A percentile compares a stretch with the other conserved stretches of the same genome.
phyloP scores from a whole-genome alignment of 495 filamentous ascomycete genomes.

The Talaromyces wortmannii region DNA sequence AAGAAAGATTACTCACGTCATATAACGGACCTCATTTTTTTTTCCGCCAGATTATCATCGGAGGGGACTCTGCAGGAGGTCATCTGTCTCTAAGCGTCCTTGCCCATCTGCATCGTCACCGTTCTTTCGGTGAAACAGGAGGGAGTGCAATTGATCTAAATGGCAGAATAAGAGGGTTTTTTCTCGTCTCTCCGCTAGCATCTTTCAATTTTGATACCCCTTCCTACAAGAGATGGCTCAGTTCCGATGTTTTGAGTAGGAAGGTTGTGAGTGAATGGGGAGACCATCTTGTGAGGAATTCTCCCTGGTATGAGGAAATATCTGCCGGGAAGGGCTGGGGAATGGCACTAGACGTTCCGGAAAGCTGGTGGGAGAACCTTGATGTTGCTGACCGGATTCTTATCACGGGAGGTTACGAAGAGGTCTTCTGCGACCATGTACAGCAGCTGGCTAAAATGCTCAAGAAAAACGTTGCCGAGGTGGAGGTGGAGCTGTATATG shows the following conservation, averaged over 20 bases:
- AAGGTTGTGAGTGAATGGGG: slow-evolving; percentile 12
- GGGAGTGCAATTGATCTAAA: not conserved
- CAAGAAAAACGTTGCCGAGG: slow-evolving; percentile 2
- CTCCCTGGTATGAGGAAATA: slow-evolving; percentile 15
- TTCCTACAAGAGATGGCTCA: slow-evolving; percentile 9
- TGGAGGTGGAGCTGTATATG: slow-evolving; percentile 6
- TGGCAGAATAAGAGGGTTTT: slow-evolving; percentile 10
- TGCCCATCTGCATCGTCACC: slow-evolving; percentile 9
- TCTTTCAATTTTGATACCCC: slow-evolving; percentile 11
- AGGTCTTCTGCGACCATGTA: slow-evolving; percentile 16
- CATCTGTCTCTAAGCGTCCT: slow-evolving; percentile 14
- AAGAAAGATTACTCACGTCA: not conserved
- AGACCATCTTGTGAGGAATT: slow-evolving; percentile 5
- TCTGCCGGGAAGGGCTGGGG: slow-evolving; percentile 12
- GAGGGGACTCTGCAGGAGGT: slow-evolving; percentile 18
- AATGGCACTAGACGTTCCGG: slow-evolving; percentile 16
- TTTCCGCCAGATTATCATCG: slow-evolving; percentile 11
- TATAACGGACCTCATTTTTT: not conserved
- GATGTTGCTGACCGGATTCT: slow-evolving; percentile 11
- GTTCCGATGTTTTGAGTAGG: slow-evolving; percentile 11
- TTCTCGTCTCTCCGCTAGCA: slow-evolving; percentile 16
- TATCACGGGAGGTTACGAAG: slow-evolving; percentile 13
- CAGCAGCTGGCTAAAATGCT: slow-evolving; percentile 9
- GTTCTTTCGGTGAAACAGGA: not conserved
- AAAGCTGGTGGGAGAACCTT: slow-evolving; percentile 13